Conservation (phyloP, 1,284 basidiomycete species). For the Austroboletus niveus region DNA sequence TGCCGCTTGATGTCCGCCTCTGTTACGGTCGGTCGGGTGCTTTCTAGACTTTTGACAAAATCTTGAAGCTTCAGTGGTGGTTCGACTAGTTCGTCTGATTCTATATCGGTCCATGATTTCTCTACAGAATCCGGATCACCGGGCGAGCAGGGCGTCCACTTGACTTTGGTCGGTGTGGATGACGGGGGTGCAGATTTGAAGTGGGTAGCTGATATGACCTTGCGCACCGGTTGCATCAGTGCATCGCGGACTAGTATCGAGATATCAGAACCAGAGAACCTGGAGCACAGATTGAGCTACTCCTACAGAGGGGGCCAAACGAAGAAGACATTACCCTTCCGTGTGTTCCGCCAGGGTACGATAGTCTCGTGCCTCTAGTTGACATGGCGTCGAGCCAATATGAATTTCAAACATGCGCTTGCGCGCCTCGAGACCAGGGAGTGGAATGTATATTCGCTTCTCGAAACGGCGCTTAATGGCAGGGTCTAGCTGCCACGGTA, state of each 20-base stretch:
- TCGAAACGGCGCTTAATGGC: slow-evolving; percentile 99
- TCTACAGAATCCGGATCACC: slow-evolving; percentile 86
- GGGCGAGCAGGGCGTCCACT: slow-evolving; percentile 93
- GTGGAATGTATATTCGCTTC: slow-evolving; percentile 97
- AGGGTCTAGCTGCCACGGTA: slow-evolving; percentile 95
- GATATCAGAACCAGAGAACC: slow-evolving; percentile 95
- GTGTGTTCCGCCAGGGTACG: slow-evolving; percentile 82
- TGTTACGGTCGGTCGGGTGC: slow-evolving; percentile 87
- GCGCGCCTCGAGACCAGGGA: slow-evolving; percentile 92
- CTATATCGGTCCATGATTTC: slow-evolving; percentile 91
- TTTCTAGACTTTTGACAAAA: slow-evolving; percentile 83
- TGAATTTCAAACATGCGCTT: slow-evolving; percentile 97
- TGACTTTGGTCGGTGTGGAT: slow-evolving; percentile 38
- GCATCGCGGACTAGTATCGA: slow-evolving; percentile 95
- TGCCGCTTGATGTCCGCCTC: slow-evolving; percentile 89
- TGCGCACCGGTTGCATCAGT: slow-evolving; percentile 97
- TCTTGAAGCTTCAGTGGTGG: slow-evolving; percentile 79
- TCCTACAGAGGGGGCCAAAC: background rate
- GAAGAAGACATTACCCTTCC: slow-evolving; percentile 60
- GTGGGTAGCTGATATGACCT: slow-evolving; percentile 94
- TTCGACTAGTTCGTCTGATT: slow-evolving; percentile 87
- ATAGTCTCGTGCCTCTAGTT: slow-evolving; percentile 80
- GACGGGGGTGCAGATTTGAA: slow-evolving; percentile 67
- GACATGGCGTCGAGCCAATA: slow-evolving; percentile 89
- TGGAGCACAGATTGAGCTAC: slow-evolving; percentile 23